Base-by-base conservation (phyloP, 1,139 yeast species). In the Pichia sp. region DNA sequence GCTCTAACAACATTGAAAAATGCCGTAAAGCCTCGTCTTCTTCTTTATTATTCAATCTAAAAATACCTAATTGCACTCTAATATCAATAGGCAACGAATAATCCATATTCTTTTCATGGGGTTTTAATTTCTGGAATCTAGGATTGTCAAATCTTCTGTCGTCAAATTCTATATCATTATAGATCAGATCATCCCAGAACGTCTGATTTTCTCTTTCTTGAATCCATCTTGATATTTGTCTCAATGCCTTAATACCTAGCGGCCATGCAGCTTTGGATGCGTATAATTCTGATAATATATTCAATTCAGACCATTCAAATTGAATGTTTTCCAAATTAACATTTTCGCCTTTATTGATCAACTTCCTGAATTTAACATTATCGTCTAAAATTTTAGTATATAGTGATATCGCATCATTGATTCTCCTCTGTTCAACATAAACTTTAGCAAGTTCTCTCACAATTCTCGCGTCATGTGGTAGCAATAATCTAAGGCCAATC, bases 221-320 rank as follows among this genome's bases (percentile, higher is more conserved):
- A 23, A 90, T 74, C 94, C 95, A 88, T 47, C 98, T 69, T 1
- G 95, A 76, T 10, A 86, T 84, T 34, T 74, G 67, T 55, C 85
- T 84, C 40, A 87, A 73, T 0, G 79, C 71, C 45, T 72, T 73
- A 27, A 88, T 72, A 1, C 92, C 94, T 16, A 75, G 68, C 5
- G 63, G 56, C 73, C 81, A 85, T 8, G 81, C 78, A 39, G 76
- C 76, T 49, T 81, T 82, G 45, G 79, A 79, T 34, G 81, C 72
- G 58, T 84, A 85, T 34, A 92, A 66, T 57, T 92, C 97, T 8
- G 85, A 74, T 41, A 92, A 66, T 49, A 87, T 85, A 58, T 92
- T 90, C 43, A 92, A 69, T 53, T 87, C 92, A 0, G 95, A 83
- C 95, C 95, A 90, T 39, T 81, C 87, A 62, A 92, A 90, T 11